Conservation (phyloP, 2,329 filamentous ascomycete species). For the Fusarium verrucosum region DNA sequence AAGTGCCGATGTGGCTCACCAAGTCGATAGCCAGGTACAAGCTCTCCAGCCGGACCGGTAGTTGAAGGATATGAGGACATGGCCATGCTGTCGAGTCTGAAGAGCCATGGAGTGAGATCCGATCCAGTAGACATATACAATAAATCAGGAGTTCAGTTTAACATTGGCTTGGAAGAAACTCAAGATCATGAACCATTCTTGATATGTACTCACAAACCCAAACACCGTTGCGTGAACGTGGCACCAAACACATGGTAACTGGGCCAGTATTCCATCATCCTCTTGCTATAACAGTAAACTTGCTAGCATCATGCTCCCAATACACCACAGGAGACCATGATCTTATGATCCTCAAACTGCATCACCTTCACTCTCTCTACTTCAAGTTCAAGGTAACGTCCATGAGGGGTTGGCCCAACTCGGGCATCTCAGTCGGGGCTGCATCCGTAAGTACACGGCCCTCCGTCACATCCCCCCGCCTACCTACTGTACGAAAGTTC, state of each 20-base stretch:
- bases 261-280: neutral
- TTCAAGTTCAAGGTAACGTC: neutral
- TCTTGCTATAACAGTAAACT: too few relatives aligned
- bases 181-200: neutral
- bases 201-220: too few relatives aligned
- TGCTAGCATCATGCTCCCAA: neutral
- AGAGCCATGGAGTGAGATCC: neutral
- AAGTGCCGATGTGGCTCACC: conserved; percentile 22
- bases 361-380: neutral
- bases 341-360: neutral
- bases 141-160: neutral
- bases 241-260: neutral
- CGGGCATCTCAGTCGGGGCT: neutral
- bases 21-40: neutral
- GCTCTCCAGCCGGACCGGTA: neutral
- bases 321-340: too few relatives aligned
- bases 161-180: neutral
- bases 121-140: neutral
- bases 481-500: neutral
- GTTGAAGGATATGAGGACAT: neutral
- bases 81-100: neutral
- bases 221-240: neutral
- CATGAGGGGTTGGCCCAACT: neutral
- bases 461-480: neutral
- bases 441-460: neutral